Percentiles rank a stretch among this genome's conserved stretches.
These are phyloP conservation scores for Sungouiozyma ichnusensis DNA, from an alignment of 805 yeast genomes.

Conservation along the genomic window DNA sequence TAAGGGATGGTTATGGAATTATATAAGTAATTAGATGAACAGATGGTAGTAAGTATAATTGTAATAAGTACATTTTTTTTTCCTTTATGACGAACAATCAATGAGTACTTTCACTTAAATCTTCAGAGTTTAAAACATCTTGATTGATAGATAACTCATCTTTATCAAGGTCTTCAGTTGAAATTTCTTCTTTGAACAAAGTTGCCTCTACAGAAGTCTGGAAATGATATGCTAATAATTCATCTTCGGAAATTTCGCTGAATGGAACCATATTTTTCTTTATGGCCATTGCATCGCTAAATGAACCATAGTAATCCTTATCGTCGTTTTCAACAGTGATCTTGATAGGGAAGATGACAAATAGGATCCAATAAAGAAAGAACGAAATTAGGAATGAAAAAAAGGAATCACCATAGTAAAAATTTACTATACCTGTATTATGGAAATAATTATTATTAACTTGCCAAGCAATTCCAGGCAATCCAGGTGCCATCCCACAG, in stretches of 20 bases:
- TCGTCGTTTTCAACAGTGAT: slow-evolving; percentile 30
- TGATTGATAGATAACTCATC: background rate
- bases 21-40: too few species aligned
- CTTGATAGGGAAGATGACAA: slow-evolving; percentile 30
- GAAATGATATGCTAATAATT: slow-evolving; percentile 8
- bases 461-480: slow-evolving; percentile 39
- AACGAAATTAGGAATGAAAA: slow-evolving; percentile 34
- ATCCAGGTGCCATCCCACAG: slow-evolving; percentile 35
- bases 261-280: slow-evolving; percentile 27
- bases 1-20: too few species aligned
- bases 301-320: slow-evolving; percentile 32
- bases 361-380: slow-evolving; percentile 28
- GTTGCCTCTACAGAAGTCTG: background rate
- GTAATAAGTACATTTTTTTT: too few species aligned
- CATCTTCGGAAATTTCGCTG: slow-evolving; percentile 21
- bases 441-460: slow-evolving; percentile 22
- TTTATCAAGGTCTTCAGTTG: background rate
- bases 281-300: slow-evolving; percentile 29
- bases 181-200: background rate
- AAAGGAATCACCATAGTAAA: slow-evolving; percentile 35
- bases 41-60: too few species aligned
- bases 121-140: background rate
- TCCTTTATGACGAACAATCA: too few species aligned
- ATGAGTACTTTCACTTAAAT: background rate
- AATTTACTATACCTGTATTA: slow-evolving; percentile 32